A percentile compares a stretch with the other conserved stretches of the same genome.
Evolutionary conservation across 495 filamentous ascomycete genomes (phyloP).

Genomic region (Amniculicola lignicola): DNA sequence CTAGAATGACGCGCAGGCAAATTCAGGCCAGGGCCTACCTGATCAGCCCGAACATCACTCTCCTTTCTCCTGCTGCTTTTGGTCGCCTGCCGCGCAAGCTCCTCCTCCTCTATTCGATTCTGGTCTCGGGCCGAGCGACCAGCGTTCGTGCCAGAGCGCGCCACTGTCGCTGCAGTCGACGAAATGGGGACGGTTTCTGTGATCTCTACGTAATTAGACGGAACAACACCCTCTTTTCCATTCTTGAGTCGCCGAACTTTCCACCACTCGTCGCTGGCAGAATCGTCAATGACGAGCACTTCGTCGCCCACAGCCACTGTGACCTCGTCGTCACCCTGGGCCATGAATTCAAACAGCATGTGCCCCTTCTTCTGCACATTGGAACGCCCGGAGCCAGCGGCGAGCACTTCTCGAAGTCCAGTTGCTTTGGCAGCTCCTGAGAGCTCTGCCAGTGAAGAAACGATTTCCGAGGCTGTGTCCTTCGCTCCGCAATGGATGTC

Average conservation of each 20-base stretch:
- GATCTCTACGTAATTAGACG: constrained; percentile 91
- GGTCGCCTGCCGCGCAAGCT: constrained; percentile 71
- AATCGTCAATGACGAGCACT: constrained; percentile 84
- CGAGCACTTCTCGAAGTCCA: constrained; percentile 82
- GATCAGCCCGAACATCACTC: constrained; percentile 55
- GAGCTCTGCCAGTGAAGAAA: constrained; percentile 81
- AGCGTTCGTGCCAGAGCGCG: constrained; percentile 57
- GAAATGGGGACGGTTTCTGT: constrained; percentile 53
- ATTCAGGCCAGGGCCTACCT: constrained; percentile 73
- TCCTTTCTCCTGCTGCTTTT: constrained; percentile 58
- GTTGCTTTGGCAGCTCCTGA: constrained; percentile 78
- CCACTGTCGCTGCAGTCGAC: constrained; percentile 41
- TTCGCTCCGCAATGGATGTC: constrained; percentile 98
- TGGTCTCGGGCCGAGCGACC: constrained; percentile 72
- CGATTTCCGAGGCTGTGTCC: constrained; percentile 92
- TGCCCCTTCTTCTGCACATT: constrained; percentile 73
- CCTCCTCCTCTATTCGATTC: constrained; percentile 79
- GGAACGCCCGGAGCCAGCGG: constrained; percentile 63
- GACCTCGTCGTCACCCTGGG: constrained; percentile 94
- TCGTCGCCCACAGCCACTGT: constrained; percentile 88
- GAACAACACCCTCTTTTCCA: constrained; percentile 95
- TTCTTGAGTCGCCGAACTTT: constrained; percentile 86
- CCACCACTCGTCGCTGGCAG: constrained; percentile 97
- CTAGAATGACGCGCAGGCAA: constrained; percentile 68
- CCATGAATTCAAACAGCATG: constrained; percentile 92